Evolutionary conservation across 140 eudicot genomes (phyloP), one percentile per base, ranked within the genome.

Genomic region (Bidens hawaiensis): DNA sequence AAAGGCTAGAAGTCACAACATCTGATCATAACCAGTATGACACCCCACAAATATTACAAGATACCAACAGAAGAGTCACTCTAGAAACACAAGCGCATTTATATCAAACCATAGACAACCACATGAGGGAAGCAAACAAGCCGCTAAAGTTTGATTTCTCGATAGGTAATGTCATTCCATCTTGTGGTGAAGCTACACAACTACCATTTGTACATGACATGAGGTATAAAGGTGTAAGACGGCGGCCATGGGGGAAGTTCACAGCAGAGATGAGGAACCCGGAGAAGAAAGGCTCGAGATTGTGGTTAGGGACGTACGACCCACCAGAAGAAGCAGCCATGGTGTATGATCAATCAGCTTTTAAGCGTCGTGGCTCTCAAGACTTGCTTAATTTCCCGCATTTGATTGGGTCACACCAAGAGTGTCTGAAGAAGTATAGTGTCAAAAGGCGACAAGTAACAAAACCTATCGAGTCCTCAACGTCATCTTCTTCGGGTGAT

Each of bases 191-290:
- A 30, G 36, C 36, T 30, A 30, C 36, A 2, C 5, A 30, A 9
- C 5, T 6, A 30, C 36, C 36, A 30, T 30, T 30, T 30, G 8
- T 30, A 9, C 36, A 51, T 40, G 84, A 64, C 13, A 68, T 70
- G 85, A 83, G 70, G 45, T 84, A 67, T 43, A 68, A 87, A 26
- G 94, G 94, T 1, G 94, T 84, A 24, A 68, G 94, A 52, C 81
- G 60, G 18, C 70, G 94, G 66, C 87, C 87, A 25, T 81, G 94
- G 87, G 94, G 94, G 48, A 84, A 84, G 67, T 84, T 84, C 25
- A 85, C 87, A 33, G 87, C 87, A 10, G 94, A 84, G 75, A 84
- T 84, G 26, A 65, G 94, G 64, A 79, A 84, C 46, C 94, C 94
- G 53, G 85, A 81, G 56, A 84, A 84, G 38, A 81, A 75, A 69